These are phyloP conservation scores for Rheum nobile DNA, from an alignment of 148 eudicot genomes.

Conservation along the genomic window DNA sequence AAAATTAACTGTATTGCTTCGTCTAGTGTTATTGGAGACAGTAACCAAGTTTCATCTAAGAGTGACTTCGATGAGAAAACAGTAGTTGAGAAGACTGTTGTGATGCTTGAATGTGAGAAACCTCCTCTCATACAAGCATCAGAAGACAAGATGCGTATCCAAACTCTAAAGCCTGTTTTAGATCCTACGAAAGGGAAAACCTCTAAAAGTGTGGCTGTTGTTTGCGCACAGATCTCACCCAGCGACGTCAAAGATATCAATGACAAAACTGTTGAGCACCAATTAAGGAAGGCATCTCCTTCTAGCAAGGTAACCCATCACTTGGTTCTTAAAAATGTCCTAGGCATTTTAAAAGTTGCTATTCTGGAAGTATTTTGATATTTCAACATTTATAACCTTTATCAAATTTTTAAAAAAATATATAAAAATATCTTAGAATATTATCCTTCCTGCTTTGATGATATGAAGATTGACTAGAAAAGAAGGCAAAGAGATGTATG, in stretches of 20 bases:
- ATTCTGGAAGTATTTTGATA: neutral
- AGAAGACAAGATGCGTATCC: conserved; percentile 13
- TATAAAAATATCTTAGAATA: neutral
- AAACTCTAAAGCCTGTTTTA: conserved; percentile 13
- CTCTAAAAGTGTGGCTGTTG: conserved; percentile 18
- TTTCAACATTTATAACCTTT: neutral
- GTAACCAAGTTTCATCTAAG: conserved; percentile 13
- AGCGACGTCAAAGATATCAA: conserved; percentile 25
- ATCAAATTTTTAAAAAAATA: neutral
- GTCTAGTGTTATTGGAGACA: conserved; percentile 13
- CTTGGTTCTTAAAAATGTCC: neutral
- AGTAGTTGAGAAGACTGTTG: conserved; percentile 77
- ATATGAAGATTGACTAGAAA: no score
- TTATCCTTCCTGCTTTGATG: neutral
- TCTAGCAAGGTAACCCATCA: conserved; percentile 26
- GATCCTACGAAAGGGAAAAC: conserved; percentile 20
- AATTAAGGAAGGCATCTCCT: conserved; percentile 21
- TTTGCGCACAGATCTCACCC: conserved; percentile 38
- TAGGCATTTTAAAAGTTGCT: neutral
- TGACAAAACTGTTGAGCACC: conserved; percentile 21
- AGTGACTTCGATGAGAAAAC: conserved; percentile 51
- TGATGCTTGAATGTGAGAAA: conserved; percentile 67
- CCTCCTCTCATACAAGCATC: conserved; percentile 27
- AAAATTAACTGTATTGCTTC: conserved; percentile 19
- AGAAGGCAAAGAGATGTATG: neutral